Percentiles rank a stretch among this genome's conserved stretches.
Evolutionary conservation across 805 yeast genomes (phyloP).

Genomic region (Ogataea angusta): DNA sequence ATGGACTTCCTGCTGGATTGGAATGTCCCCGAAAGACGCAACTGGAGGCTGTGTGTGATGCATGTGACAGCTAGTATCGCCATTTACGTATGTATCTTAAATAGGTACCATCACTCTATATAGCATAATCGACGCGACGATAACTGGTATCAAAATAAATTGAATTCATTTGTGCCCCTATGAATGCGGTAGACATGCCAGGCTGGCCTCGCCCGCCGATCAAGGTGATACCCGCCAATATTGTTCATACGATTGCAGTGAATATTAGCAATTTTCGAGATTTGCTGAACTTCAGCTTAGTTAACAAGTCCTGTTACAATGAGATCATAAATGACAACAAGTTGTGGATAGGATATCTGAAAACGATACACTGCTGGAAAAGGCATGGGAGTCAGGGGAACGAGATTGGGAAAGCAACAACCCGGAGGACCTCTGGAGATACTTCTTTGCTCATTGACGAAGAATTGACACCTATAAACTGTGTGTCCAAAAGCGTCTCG

Average conservation of each 20-base stretch:
- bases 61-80: slow-evolving; percentile 10
- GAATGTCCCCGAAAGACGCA: slow-evolving; percentile 16
- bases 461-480: slow-evolving; percentile 25
- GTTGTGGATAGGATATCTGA: slow-evolving; percentile 28
- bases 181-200: slow-evolving; percentile 1
- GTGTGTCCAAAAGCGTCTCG: slow-evolving; percentile 20
- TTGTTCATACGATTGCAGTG: slow-evolving; percentile 21
- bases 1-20: slow-evolving; percentile 19
- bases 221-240: slow-evolving; percentile 13
- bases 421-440: too few species aligned
- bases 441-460: slow-evolving; percentile 15
- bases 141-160: background rate
- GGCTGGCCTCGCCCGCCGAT: slow-evolving; percentile 7
- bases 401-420: too few species aligned
- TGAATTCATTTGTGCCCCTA: slow-evolving; percentile 1
- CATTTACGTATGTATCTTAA: slow-evolving; percentile 11
- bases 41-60: slow-evolving; percentile 11
- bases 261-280: slow-evolving; percentile 25
- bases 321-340: slow-evolving; percentile 18
- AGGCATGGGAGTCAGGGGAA: background rate
- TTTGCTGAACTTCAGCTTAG: slow-evolving; percentile 26
- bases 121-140: slow-evolving; percentile 16
- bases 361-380: slow-evolving; percentile 26
- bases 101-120: slow-evolving; percentile 19
- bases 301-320: slow-evolving; percentile 28